Base-by-base conservation (phyloP, 192 early-diverging fungal genomes). In the Coemansia sp. region DNA sequence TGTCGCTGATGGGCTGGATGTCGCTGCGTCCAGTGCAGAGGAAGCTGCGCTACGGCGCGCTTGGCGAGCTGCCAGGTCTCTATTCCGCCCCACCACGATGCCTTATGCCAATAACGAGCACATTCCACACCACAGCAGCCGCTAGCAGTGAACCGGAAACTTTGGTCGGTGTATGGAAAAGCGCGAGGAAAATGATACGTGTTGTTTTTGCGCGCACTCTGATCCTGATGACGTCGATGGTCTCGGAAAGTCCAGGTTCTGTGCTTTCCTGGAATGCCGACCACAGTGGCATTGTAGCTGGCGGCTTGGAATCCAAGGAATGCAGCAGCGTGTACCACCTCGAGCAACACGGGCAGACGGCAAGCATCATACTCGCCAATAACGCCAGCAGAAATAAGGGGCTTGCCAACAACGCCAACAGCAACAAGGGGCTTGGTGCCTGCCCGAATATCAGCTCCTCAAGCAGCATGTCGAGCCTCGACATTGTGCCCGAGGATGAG, bases 1-100 rank as follows among this genome's bases (percentile, higher is more conserved):
- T 79, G 20, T 38, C 71, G 14, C 52, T 79, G 33, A 57, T 70
- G 56, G 76, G 76, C 17, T 79, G 76, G 76, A 20, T 52, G 30
- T 57, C 76, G 4, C 60, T 79, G 31, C 55, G 62, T 15, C 11
- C 30, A 0, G 44, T 65, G 17, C 75, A 78, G 41, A 50, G 60
- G 17, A 29, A 50, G 11, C 40, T 78, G 33, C 61, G 40, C 0
- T 79, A 79, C 50, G 41, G 57, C 2, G 34, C 42, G 11, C 59
- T 69, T 14, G 22, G 33, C 22, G 20, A 14, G 52, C n/a, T 54
- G 17, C 52, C 45, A 13, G 19, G 22, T 2, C 17, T n/a, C 0
- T 28, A 56, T 23, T 23, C 29, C 27, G 4, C 42, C 5, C 56
- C 34, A 10, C 19, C 64, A 20, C 22, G 15, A 48, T 9, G 10